Evolutionary conservation across 164 flowering plant genomes (phyloP).

Genomic region (Vitis riparia): DNA sequence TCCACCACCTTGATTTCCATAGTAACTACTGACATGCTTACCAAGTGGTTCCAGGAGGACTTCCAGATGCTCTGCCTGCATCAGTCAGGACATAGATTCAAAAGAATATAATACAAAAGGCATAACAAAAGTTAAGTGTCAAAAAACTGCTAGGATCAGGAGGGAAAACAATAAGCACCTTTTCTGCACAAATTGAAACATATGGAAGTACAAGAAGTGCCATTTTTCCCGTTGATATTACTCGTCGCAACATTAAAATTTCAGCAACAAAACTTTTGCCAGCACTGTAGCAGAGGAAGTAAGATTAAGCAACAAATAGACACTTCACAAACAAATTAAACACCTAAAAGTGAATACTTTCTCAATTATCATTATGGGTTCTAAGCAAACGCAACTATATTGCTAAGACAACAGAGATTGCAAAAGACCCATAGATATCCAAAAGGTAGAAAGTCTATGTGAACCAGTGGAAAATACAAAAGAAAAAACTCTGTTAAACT

Average conservation of each 20-base stretch:
- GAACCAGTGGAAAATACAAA: too few species aligned
- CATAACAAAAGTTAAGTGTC: not conserved
- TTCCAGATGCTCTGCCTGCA: slow-evolving; percentile 92
- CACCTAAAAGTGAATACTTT: not conserved
- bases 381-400: too few species aligned
- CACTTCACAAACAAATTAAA: not conserved
- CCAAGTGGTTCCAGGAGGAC: slow-evolving; percentile 81
- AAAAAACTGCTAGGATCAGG: not conserved
- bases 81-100: slow-evolving; percentile 4
- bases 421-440: too few species aligned
- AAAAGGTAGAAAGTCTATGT: too few species aligned
- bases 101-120: not conserved
- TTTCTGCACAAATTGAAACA: slow-evolving; percentile 95
- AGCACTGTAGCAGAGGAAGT: slow-evolving; percentile 58
- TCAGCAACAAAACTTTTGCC: slow-evolving; percentile 99
- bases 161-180: slow-evolving; percentile 44
- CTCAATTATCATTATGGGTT: too few species aligned
- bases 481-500: too few species aligned
- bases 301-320: slow-evolving; percentile 4
- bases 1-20: slow-evolving; percentile 95
- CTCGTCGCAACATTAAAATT: slow-evolving; percentile 84
- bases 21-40: slow-evolving; percentile 91
- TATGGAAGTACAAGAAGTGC: slow-evolving; percentile 98
- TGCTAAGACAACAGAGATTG: too few species aligned
- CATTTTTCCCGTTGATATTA: slow-evolving; percentile 75